A percentile compares a stretch with the other conserved stretches of the same genome.
Conservation (phyloP, 345 rosid genomes). For the Clausena lansium region DNA sequence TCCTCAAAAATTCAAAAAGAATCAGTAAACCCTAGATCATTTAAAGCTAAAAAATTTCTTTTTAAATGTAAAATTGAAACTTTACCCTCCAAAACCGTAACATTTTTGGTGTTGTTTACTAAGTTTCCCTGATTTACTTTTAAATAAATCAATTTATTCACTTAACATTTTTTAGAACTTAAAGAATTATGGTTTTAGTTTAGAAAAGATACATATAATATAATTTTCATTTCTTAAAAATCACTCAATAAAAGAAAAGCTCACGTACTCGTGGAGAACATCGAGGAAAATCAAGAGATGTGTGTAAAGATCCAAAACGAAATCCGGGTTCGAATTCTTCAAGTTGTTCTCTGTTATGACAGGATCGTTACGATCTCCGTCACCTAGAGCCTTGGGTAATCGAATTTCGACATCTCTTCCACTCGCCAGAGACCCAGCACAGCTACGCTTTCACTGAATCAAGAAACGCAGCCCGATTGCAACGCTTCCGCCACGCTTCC, state of each 20-base stretch:
- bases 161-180: not conserved
- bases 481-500: too few relatives aligned
- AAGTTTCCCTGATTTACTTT: too few relatives aligned
- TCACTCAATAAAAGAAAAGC: not conserved
- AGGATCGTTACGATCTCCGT: constrained; percentile 52
- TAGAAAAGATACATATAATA: not conserved
- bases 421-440: not conserved
- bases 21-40: not conserved
- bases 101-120: too few relatives aligned
- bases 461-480: too few relatives aligned
- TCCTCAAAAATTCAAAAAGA: constrained; percentile 30
- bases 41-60: not conserved
- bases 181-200: not conserved
- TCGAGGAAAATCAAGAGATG: constrained; percentile 70
- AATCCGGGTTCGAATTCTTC: constrained; percentile 46
- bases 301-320: constrained; percentile 56
- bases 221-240: too few relatives aligned
- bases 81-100: not conserved
- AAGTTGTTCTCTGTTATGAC: constrained; percentile 45
- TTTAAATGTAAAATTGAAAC: too few relatives aligned
- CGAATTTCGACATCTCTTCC: constrained; percentile 57
- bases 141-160: not conserved
- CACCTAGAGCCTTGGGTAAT: constrained; percentile 61
- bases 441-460: too few relatives aligned
- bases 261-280: constrained; percentile 52